Evolutionary conservation across 164 flowering plant species (phyloP).

Genomic region (Sextonia rubra): DNA sequence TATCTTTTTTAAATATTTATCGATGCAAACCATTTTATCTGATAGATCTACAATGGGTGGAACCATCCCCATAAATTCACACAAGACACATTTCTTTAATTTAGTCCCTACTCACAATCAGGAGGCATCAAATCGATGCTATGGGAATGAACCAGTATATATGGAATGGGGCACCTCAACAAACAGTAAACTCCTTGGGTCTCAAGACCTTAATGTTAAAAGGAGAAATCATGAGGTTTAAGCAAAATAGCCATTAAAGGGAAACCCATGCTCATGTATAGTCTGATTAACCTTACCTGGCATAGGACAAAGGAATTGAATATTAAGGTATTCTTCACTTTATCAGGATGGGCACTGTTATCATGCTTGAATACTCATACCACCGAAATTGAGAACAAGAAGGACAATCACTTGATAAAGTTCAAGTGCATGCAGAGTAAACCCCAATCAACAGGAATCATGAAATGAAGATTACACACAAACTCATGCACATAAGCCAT

Average conservation of each 20-base stretch:
- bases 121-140: no score
- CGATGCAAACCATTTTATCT: no score
- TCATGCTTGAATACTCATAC: slow-evolving; percentile 34
- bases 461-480: no score
- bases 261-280: not conserved
- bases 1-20: no score
- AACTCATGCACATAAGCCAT: no score
- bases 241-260: not conserved
- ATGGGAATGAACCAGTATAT: no score
- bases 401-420: slow-evolving; percentile 80
- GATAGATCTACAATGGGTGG: no score
- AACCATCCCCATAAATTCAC: no score
- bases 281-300: slow-evolving; percentile 41
- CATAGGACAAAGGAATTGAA: slow-evolving; percentile 87
- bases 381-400: slow-evolving; percentile 59
- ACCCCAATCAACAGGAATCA: no score
- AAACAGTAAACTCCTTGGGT: not conserved
- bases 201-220: not conserved
- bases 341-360: slow-evolving; percentile 30
- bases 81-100: no score
- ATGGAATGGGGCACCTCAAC: not conserved
- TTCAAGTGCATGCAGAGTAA: slow-evolving; percentile 50
- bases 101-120: no score
- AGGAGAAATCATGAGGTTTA: not conserved
- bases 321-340: slow-evolving; percentile 74